A percentile compares a stretch with the other conserved stretches of the same genome.
These are phyloP conservation scores for Neurospora sp. DNA, from an alignment of 495 filamentous ascomycete species.

Conservation along the genomic window DNA sequence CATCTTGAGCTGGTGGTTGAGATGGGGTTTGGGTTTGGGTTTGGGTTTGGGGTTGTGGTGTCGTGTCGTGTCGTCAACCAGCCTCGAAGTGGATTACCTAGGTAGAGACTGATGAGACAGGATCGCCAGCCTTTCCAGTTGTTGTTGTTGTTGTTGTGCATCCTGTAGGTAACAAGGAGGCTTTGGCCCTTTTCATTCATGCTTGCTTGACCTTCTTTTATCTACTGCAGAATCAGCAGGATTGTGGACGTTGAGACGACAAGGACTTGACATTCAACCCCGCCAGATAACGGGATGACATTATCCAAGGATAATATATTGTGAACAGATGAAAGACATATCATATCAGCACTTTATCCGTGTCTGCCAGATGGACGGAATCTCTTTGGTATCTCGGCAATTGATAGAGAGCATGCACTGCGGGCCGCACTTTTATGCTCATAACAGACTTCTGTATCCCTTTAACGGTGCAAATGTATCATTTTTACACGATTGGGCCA, in stretches of 20 bases:
- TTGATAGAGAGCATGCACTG: not conserved
- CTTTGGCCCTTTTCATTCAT: not conserved
- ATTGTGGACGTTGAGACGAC: not conserved
- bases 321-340: not conserved
- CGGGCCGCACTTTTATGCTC: not conserved
- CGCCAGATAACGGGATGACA: not conserved
- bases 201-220: not conserved
- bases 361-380: not conserved
- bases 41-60: not conserved
- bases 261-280: not conserved
- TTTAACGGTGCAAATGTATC: too few species aligned
- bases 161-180: not conserved
- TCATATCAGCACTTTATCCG: not conserved
- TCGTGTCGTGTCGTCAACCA: not conserved
- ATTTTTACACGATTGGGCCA: too few species aligned
- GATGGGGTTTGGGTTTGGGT: not conserved
- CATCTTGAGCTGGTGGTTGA: not conserved
- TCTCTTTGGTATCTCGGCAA: not conserved
- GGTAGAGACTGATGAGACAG: not conserved
- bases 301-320: not conserved
- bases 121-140: not conserved
- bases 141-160: too few species aligned
- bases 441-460: not conserved
- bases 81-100: too few species aligned
- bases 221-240: not conserved